Base-by-base conservation (phyloP, 768 basidiomycete genomes). In the Boletus subcaerulescens region DNA sequence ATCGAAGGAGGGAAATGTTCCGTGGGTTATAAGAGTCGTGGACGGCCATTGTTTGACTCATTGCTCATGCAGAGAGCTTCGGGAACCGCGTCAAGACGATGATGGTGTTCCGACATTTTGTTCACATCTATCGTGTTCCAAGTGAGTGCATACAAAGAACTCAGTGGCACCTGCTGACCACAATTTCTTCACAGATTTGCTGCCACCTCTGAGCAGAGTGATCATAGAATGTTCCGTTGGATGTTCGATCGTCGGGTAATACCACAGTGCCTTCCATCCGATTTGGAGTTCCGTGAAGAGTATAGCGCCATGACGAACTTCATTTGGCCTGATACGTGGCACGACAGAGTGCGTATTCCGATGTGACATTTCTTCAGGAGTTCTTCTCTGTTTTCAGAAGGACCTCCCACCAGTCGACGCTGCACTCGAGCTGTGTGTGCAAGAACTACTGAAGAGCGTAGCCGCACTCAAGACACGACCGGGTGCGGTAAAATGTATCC, bases 321-420 rank as follows among this genome's bases (percentile, higher is more conserved):
- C 26, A 58, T 58, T 3, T 58, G 56, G 56, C 56, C 56, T 3
- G 53, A 58, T n/a, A 42, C 38, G 11, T 58, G 53, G 56, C 31
- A 15, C 17, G 5, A 3, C 15, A 58, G 53, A 38, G 56, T 58
- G 17, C 6, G 56, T 33, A 10, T 33, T 33, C 13, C 13, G 32
- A 2, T 33, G 13, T 9, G 32, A 33, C 13, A 33, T 13, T 10
- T 33, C 5, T 33, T 33, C 32, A 33, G 13, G 13, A 33, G 13
- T 13, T 33, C 32, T 13, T 33, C 32, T 33, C 9, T 33, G 32
- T 33, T 33, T 26, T 24, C 6, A 58, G 57, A 20, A 38, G 4
- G 35, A 55, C 15, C 57, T 58, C n/a, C 57, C 57, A 17, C 14
- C 35, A 9, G 57, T 58, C 7, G 57, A 58, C n/a, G 40, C 20